Base-by-base conservation (phyloP, 2,329 filamentous ascomycete species). In the Arthrobotrys iridis region DNA sequence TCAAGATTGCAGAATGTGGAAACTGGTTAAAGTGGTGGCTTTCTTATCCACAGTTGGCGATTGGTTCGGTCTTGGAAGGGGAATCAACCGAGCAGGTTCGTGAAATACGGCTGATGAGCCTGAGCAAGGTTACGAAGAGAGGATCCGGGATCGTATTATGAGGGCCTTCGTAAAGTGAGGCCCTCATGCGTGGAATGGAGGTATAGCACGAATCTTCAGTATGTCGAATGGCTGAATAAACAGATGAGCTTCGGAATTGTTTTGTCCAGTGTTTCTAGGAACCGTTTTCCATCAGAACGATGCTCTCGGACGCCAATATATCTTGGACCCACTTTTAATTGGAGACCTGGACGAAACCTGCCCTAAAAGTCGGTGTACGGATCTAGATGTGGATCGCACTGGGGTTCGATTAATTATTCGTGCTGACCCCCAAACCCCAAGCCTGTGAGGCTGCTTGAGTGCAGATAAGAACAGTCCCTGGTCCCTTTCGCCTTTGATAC, bases 401-500 rank as follows among this genome's bases (percentile, higher is more conserved):
- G 40, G 50, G 40, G 43, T 45, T 43, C 13, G 26, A 46, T 37
- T 37, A 15, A 20, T 41, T 55, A 50, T n/a, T n/a, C 4, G 62
- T 71, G 58, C 58, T 71, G 66, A 71, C 66, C 66, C 66, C 66
- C 66, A 71, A 71, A 59, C 30, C 18, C 20, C 40, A 41, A 43
- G 41, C 50, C 48, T 26, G 60, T 41, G 48, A 24, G 35, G 20
- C 33, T 35, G 45, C 46, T 26, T 40, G 24, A 58, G 22, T 46
- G 28, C 28, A 35, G 50, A 55, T 55, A 43, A 52, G 33, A 65
- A 37, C 59, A 43, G 28, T 45, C 20, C 35, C 58, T 45, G 40
- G 26, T 45, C 33, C 20, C 41, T 28, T 55, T 55, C 50, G 50
- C 30, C 37, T 46, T 22, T 55, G 50, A 55, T 55, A 55, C 10